phyloP scores from a whole-genome alignment of 225 moss, liverwort and hornwort genomes.

The Bryum argenteum region DNA sequence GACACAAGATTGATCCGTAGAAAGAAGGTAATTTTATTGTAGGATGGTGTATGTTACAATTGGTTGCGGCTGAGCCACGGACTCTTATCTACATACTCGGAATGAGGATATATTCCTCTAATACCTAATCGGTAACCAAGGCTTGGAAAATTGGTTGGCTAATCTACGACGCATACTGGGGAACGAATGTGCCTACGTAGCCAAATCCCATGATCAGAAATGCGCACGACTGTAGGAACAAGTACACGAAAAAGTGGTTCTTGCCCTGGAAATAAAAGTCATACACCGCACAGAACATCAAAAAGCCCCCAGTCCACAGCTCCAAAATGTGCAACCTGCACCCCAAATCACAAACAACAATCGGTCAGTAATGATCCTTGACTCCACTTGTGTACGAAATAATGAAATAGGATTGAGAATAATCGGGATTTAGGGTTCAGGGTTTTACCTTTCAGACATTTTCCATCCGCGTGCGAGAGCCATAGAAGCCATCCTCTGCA shows the following conservation, averaged over 20 bases:
- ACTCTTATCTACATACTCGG: slow-evolving; percentile 1
- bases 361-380: neutral
- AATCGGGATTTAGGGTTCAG: neutral
- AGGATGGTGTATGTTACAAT: slow-evolving; percentile 28
- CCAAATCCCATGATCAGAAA: slow-evolving; percentile 81
- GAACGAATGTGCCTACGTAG: slow-evolving; percentile 81
- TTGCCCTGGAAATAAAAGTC: slow-evolving; percentile 72
- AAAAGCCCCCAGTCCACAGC: slow-evolving; percentile 57
- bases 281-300: slow-evolving; percentile 70
- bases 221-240: slow-evolving; percentile 68
- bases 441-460: slow-evolving; percentile 43
- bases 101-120: neutral
- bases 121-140: neutral
- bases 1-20: neutral
- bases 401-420: neutral
- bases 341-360: neutral
- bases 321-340: slow-evolving; percentile 76
- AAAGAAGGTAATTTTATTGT: slow-evolving; percentile 13
- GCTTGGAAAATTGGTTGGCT: slow-evolving; percentile 28
- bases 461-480: slow-evolving; percentile 64
- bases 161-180: slow-evolving; percentile 31
- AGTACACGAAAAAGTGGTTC: slow-evolving; percentile 79
- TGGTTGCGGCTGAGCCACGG: slow-evolving; percentile 2
- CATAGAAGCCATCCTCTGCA: slow-evolving; percentile 59
- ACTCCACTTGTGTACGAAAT: too few species aligned